Base-by-base conservation (phyloP, 148 eudicot genomes). In the Vaccinium corymbosum region DNA sequence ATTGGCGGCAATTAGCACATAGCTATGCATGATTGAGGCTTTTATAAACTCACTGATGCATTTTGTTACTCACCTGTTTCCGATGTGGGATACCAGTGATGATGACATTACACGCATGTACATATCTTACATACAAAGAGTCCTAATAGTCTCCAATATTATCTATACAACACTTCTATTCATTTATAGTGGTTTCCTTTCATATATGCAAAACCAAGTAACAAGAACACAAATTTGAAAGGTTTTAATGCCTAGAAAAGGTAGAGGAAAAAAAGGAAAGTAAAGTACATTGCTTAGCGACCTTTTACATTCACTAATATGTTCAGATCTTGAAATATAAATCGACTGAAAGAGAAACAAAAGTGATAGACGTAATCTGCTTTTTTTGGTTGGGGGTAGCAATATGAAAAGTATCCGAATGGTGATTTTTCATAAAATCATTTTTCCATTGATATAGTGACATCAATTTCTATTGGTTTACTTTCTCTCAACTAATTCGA, bases 311-410 rank as follows among this genome's bases (percentile, higher is more conserved):
- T 64, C 71, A 64, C 32, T 25, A 29, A 0, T 22, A 25, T 10
- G 14, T 10, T 10, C 25, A 11, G 32, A 64, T 20, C 66, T 56
- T 59, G 22, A 20, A 59, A 20, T 20, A 20, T 59, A 19, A 59
- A 17, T 59, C 66, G 10, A 20, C 8, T 6, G 66, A 59, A 59
- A 59, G 66, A 59, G 22, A 59, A 59, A 59, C 66, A 6, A 20
- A 59, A 59, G 25, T 22, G 32, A 11, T 9, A 62, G 25, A 9
- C 22, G 13, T 59, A 9, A 22, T 22, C 29, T 64, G 25, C 71
- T 64, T 64, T 22, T 13, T 22, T 64, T 64, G 71, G 71, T 64
- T 64, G 71, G 71, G 71, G 71, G 71, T 22, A 61, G 66, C 66
- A 61, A 61, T n/a, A 64, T 64, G 71, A 64, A 13, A 64, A 10